These are phyloP conservation scores for Populus deltoides DNA, from an alignment of 345 rosid species.

Conservation along the genomic window DNA sequence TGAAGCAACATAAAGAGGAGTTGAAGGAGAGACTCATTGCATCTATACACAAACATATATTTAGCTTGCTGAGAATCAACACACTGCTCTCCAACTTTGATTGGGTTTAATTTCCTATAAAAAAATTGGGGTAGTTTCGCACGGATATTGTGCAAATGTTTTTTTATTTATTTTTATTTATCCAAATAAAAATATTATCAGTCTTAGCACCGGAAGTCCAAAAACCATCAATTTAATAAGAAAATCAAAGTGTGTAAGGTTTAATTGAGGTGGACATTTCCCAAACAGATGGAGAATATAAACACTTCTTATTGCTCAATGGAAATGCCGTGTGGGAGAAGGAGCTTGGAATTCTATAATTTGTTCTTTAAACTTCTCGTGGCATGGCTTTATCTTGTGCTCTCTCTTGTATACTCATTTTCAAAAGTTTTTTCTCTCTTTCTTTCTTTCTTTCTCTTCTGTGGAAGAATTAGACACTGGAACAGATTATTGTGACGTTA, in stretches of 20 bases:
- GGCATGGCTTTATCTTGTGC: background rate
- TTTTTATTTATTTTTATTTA: too few relatives aligned
- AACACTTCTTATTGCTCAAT: background rate
- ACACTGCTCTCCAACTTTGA: too few relatives aligned
- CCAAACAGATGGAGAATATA: conserved; percentile 5
- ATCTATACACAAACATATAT: too few relatives aligned
- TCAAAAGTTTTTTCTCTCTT: too few relatives aligned
- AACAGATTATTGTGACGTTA: too few relatives aligned
- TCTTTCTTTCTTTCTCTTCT: too few relatives aligned
- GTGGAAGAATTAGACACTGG: too few relatives aligned
- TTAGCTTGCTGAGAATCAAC: too few relatives aligned
- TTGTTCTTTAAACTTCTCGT: background rate
- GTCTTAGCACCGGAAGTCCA: background rate
- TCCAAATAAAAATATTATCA: background rate
- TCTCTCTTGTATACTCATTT: background rate
- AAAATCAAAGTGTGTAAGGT: background rate
- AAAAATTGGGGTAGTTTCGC: background rate
- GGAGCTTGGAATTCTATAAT: background rate
- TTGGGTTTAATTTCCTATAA: too few relatives aligned
- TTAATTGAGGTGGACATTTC: conserved; percentile 10
- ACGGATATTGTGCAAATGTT: background rate
- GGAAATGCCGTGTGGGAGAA: conserved; percentile 17
- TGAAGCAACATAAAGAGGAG: background rate
- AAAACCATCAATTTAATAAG: background rate
- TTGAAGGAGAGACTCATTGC: background rate